Percentiles rank a stretch among this genome's conserved stretches.
Evolutionary conservation across 768 basidiomycete genomes (phyloP).

Genomic region (Phylloporus scabripes): DNA sequence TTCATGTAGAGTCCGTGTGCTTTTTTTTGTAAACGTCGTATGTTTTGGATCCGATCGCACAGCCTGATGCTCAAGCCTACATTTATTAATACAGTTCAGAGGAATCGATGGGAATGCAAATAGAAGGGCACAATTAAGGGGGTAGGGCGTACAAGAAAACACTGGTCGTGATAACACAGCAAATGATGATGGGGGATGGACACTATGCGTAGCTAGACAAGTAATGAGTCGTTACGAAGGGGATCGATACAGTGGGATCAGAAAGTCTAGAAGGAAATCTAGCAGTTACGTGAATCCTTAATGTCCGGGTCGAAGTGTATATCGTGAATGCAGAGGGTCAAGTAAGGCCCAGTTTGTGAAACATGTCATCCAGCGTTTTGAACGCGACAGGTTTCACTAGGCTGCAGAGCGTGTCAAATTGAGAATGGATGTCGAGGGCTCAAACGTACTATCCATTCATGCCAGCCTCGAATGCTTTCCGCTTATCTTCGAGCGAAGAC

Average conservation of each 20-base stretch:
- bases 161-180: neutral
- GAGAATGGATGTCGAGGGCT: neutral
- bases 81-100: neutral
- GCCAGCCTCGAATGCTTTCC: slow-evolving; percentile 85
- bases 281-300: slow-evolving; percentile 4
- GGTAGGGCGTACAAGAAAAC: neutral
- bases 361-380: slow-evolving; percentile 82
- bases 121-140: neutral
- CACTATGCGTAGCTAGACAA: neutral
- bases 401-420: slow-evolving; percentile 34
- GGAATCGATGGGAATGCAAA: neutral
- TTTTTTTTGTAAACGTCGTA: neutral
- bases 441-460: slow-evolving; percentile 91
- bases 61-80: neutral
- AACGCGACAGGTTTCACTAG: slow-evolving; percentile 96
- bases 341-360: slow-evolving; percentile 59
- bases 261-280: slow-evolving; percentile 5
- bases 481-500: slow-evolving; percentile 90
- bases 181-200: neutral
- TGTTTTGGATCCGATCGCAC: neutral
- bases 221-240: neutral
- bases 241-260: slow-evolving; percentile 9
- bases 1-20: neutral
- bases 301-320: slow-evolving; percentile 10
- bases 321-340: slow-evolving; percentile 23